Conservation (phyloP, 75 land plant genomes). For the Chamaecyparis obtusa region DNA sequence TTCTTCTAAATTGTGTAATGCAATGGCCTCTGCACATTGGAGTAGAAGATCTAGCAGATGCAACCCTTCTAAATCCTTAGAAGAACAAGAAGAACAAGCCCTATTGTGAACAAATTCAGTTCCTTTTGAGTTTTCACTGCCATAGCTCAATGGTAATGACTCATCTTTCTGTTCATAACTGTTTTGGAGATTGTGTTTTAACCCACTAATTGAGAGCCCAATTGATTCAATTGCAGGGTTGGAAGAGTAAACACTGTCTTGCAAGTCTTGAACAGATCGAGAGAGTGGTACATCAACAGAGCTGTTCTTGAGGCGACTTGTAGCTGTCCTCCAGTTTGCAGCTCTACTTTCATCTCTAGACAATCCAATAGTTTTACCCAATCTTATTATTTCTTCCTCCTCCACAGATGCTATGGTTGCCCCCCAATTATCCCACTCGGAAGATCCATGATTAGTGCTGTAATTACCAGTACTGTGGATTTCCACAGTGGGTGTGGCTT, state of each 20-base stretch:
- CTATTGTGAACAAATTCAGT: not conserved
- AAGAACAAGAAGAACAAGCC: not conserved
- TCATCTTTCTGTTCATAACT: not conserved
- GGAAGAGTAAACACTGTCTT: not conserved
- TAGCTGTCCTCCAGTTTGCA: not conserved
- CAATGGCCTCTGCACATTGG: slow-evolving; percentile 82
- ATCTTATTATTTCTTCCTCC: not conserved
- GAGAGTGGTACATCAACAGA: not conserved
- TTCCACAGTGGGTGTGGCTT: not conserved
- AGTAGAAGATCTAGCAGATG: slow-evolving; percentile 70
- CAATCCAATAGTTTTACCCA: not conserved
- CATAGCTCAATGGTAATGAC: not conserved
- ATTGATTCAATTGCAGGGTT: not conserved
- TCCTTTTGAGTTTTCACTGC: not conserved
- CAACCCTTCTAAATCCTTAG: slow-evolving; percentile 46
- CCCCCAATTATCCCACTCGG: not conserved
- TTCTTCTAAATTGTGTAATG: slow-evolving; percentile 62
- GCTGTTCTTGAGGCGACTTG: not conserved
- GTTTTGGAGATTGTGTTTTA: not conserved
- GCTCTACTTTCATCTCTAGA: not conserved
- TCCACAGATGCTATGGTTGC: not conserved
- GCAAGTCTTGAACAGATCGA: not conserved
- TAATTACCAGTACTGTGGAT: not conserved
- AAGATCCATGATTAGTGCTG: not conserved
- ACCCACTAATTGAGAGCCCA: not conserved